A percentile compares a stretch with the other conserved stretches of the same genome.
These are phyloP conservation scores for Begonia peltatifolia DNA, from an alignment of 306 rosid genomes.

Conservation along the genomic window DNA sequence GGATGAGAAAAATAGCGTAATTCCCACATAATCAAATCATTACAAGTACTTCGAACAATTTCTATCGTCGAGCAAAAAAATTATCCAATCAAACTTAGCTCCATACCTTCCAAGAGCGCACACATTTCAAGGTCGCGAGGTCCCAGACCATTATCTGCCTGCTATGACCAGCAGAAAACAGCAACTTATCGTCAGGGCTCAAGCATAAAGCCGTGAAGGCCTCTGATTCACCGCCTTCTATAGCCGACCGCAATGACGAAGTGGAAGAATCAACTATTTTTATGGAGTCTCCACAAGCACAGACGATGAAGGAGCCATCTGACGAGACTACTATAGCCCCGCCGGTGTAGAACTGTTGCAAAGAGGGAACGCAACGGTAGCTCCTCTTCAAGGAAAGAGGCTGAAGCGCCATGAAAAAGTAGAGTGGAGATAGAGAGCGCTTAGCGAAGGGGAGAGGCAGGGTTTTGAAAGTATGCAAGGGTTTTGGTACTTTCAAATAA, in stretches of 20 bases:
- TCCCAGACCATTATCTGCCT: constrained; percentile 89
- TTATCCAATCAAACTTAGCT: background rate
- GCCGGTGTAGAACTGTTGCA: constrained; percentile 79
- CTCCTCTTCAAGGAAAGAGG: constrained; percentile 22
- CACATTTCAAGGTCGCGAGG: constrained; percentile 51
- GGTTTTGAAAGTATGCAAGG: too few species aligned
- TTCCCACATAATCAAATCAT: too few species aligned
- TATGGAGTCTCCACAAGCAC: constrained; percentile 62
- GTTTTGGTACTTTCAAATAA: too few species aligned
- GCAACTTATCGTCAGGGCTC: constrained; percentile 51
- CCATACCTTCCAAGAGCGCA: constrained; percentile 87
- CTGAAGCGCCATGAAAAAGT: too few species aligned
- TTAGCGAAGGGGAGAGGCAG: too few species aligned
- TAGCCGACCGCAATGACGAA: constrained; percentile 49
- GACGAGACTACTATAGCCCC: constrained; percentile 73
- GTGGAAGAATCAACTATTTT: constrained; percentile 62
- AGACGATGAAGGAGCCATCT: constrained; percentile 62
- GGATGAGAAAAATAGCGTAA: too few species aligned
- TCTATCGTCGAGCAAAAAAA: too few species aligned
- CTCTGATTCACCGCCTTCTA: constrained; percentile 65
- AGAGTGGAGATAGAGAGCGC: too few species aligned
- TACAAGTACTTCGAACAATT: too few species aligned
- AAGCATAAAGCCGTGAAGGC: constrained; percentile 56
- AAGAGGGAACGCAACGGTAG: constrained; percentile 52
- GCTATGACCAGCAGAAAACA: constrained; percentile 65